Conservation (phyloP, 208 protist species). For the Leishmania guyanensis region DNA sequence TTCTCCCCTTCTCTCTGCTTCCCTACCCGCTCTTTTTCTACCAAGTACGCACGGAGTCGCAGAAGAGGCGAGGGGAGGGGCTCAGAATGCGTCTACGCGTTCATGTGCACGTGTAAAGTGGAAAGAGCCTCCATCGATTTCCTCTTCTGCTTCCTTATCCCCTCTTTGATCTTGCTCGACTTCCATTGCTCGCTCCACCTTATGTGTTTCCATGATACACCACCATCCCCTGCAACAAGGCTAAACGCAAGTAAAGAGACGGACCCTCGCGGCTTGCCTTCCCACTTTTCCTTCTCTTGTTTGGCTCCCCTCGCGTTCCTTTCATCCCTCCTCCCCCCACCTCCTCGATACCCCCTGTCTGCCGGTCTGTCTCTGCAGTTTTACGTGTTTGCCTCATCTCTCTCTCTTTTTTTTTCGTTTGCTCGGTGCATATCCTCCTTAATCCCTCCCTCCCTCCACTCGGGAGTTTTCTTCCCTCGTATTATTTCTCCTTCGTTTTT, state of each 20-base stretch:
- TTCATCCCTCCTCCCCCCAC: not conserved
- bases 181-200: not conserved
- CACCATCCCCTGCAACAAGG: too few species aligned
- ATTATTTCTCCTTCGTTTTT: not conserved
- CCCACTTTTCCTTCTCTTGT: not conserved
- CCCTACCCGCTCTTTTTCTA: not conserved
- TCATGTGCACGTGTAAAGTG: not conserved
- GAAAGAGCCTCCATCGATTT: not conserved
- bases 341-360: not conserved
- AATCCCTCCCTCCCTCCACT: conserved; percentile 7
- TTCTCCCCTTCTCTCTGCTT: not conserved
- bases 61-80: not conserved
- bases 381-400: not conserved
- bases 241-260: not conserved
- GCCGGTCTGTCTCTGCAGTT: conserved; percentile 7
- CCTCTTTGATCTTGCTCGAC: not conserved
- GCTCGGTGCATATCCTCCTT: not conserved
- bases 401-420: conserved; percentile 21
- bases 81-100: not conserved
- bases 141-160: not conserved
- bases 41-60: not conserved
- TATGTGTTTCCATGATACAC: too few species aligned
- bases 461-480: conserved; percentile 17
- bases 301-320: not conserved
- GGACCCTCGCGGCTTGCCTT: not conserved